A percentile compares a stretch with the other conserved stretches of the same genome.
These are phyloP conservation scores for Elsinoe australis DNA, from an alignment of 2,329 filamentous ascomycete genomes.

Conservation along the genomic window DNA sequence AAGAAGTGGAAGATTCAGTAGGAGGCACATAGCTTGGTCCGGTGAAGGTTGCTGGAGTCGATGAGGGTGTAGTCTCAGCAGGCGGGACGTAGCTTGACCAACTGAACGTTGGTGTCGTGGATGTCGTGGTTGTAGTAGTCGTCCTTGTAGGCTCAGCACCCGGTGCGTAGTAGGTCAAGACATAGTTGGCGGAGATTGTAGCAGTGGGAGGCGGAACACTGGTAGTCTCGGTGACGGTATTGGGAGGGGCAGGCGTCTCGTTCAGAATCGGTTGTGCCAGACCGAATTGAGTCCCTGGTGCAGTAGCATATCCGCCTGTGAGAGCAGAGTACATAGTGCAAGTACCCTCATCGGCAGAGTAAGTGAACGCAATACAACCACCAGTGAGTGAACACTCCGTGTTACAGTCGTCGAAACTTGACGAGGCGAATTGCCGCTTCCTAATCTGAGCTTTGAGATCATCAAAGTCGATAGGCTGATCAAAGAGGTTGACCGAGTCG, in stretches of 20 bases:
- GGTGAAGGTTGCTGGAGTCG: neutral
- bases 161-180: conserved; percentile 12
- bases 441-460: conserved; percentile 6
- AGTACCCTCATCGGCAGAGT: neutral
- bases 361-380: conserved; percentile 16
- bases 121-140: neutral
- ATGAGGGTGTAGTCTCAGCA: neutral
- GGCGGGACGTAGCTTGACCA: conserved; percentile 7
- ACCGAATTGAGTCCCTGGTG: conserved; percentile 10
- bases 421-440: conserved; percentile 1
- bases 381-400: conserved; percentile 8
- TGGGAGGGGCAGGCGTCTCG: neutral
- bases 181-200: neutral
- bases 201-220: conserved; percentile 8
- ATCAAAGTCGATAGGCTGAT: conserved; percentile 7
- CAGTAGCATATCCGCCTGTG: conserved; percentile 8
- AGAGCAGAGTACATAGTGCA: conserved; percentile 10
- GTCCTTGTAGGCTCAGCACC: conserved; percentile 3
- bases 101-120: neutral
- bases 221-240: conserved; percentile 8
- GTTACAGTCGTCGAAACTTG: conserved; percentile 12
- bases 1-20: neutral
- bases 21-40: conserved; percentile 5
- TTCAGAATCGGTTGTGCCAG: conserved; percentile 10
- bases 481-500: conserved; percentile 7